phyloP scores from a whole-genome alignment of 352 stramenopile genomes.

The Globisporangium spinosum region DNA sequence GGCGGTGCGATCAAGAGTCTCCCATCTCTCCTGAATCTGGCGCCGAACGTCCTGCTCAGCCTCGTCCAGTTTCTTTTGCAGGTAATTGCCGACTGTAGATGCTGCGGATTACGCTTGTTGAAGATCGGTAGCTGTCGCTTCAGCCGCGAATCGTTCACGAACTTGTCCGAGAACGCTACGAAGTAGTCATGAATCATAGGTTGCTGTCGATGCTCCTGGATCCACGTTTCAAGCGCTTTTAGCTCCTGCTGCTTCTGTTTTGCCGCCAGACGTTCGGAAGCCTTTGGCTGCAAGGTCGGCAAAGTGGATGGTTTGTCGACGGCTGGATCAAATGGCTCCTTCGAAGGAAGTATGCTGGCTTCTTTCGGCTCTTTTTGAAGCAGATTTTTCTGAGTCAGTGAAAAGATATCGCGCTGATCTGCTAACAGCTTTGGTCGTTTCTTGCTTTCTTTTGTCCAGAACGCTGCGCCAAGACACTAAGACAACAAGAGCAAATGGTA shows the following conservation, averaged over 20 bases:
- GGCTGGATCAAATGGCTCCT: slow-evolving; percentile 7
- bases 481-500: background rate
- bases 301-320: background rate
- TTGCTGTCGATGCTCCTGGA: slow-evolving; percentile 12
- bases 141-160: slow-evolving; percentile 8
- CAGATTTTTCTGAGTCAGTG: slow-evolving; percentile 18
- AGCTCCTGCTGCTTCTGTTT: slow-evolving; percentile 19
- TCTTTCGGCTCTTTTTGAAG: slow-evolving; percentile 6
- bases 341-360: background rate
- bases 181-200: slow-evolving; percentile 9
- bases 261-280: slow-evolving; percentile 19
- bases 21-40: slow-evolving; percentile 36
- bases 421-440: slow-evolving; percentile 27
- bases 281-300: slow-evolving; percentile 5
- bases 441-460: slow-evolving; percentile 36
- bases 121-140: slow-evolving; percentile 11
- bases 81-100: slow-evolving; percentile 20
- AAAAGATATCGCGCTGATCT: slow-evolving; percentile 27
- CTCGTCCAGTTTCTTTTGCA: slow-evolving; percentile 46
- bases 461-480: slow-evolving; percentile 35
- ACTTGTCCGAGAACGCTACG: slow-evolving; percentile 14
- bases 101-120: slow-evolving; percentile 1
- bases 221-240: slow-evolving; percentile 14
- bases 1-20: slow-evolving; percentile 24
- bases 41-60: slow-evolving; percentile 30